A percentile compares a stretch with the other conserved stretches of the same genome.
Conservation (phyloP, 2,329 filamentous ascomycete species). For the Teratosphaeria destructans region DNA sequence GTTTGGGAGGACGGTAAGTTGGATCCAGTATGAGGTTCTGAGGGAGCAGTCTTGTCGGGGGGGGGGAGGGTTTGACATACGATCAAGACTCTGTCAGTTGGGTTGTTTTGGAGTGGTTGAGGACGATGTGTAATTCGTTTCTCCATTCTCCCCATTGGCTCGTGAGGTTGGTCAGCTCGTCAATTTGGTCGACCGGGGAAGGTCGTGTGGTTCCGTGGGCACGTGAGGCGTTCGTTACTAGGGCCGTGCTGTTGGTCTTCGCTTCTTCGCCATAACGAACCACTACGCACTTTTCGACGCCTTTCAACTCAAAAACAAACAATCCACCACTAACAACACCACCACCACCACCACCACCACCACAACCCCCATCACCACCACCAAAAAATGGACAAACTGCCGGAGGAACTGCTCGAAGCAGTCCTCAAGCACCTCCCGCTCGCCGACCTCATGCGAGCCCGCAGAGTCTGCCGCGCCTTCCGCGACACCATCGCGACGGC, state of each 20-base stretch:
- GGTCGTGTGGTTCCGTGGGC: neutral
- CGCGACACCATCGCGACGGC: neutral
- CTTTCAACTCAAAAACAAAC: neutral
- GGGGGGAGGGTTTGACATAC: neutral
- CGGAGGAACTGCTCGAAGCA: neutral
- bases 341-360: neutral
- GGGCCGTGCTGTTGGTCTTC: neutral
- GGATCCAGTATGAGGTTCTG: neutral
- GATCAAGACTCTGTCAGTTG: neutral
- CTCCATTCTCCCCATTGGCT: neutral
- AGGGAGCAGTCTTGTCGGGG: neutral
- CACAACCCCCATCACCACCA: neutral
- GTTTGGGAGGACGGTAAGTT: neutral
- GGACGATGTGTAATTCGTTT: neutral
- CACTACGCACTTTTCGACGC: too few relatives aligned
- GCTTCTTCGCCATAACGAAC: too few relatives aligned
- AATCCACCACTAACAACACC: neutral
- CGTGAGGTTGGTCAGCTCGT: neutral
- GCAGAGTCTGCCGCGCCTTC: neutral
- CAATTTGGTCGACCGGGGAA: neutral
- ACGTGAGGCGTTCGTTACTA: neutral
- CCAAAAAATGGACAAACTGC: too few relatives aligned
- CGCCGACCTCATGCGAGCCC: neutral
- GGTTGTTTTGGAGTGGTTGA: neutral
- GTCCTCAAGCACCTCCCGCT: neutral